Evolutionary conservation across 495 filamentous ascomycete genomes (phyloP).

Genomic region (Cercophora newfieldiana): DNA sequence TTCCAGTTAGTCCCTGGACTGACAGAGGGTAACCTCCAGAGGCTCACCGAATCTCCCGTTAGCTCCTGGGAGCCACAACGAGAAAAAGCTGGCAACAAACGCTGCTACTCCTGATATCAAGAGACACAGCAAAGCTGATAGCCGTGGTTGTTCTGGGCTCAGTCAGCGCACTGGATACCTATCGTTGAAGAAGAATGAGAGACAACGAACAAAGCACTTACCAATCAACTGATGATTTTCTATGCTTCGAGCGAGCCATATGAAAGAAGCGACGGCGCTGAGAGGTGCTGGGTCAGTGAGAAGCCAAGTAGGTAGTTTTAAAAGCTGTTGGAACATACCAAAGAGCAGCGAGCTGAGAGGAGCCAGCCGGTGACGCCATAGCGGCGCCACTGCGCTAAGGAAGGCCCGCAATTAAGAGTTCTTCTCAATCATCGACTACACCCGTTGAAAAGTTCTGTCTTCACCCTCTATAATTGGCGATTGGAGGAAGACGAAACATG

Average conservation of each 20-base stretch:
- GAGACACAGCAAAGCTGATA: constrained; percentile 41
- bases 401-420: background rate
- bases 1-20: background rate
- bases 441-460: background rate
- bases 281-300: background rate
- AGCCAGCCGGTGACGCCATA: background rate
- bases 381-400: background rate
- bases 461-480: background rate
- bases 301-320: background rate
- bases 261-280: constrained; percentile 47
- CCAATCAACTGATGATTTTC: constrained; percentile 50
- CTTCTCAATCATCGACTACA: background rate
- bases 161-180: background rate
- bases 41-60: constrained; percentile 47
- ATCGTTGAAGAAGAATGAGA: background rate
- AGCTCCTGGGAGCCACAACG: constrained; percentile 46
- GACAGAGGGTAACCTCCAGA: background rate
- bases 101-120: constrained; percentile 37
- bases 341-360: background rate
- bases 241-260: constrained; percentile 45
- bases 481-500: background rate
- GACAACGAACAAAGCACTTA: constrained; percentile 10
- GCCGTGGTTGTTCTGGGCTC: constrained; percentile 42
- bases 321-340: background rate
- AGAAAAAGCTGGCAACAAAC: constrained; percentile 41